Evolutionary conservation across 176 grass and related monocot genomes (phyloP).

Genomic region (Bonia amplexicaulis): DNA sequence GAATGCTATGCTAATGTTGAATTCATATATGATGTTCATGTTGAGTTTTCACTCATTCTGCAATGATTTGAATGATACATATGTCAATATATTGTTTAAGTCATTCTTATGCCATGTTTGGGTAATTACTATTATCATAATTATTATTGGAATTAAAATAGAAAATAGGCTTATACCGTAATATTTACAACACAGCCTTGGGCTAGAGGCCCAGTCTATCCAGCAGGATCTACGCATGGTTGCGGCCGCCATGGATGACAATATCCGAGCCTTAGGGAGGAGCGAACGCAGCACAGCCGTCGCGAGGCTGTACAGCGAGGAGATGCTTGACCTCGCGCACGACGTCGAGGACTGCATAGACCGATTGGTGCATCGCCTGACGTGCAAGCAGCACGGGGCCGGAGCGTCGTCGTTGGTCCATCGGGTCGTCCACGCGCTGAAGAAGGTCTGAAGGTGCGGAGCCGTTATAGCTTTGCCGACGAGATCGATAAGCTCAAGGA

Average conservation of each 20-base stretch:
- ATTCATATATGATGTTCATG: too few species aligned
- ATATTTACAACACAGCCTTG: too few species aligned
- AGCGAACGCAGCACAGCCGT: background rate
- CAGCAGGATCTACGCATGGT: conserved; percentile 18
- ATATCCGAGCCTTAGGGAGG: background rate
- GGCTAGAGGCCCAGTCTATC: background rate
- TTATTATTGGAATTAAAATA: too few species aligned
- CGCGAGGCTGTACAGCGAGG: background rate
- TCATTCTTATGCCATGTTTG: too few species aligned
- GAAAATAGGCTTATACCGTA: too few species aligned
- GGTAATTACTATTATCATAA: too few species aligned
- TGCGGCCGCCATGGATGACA: conserved; percentile 27
- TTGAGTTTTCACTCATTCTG: too few species aligned
- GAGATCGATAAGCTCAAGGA: background rate
- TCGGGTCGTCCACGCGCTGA: background rate
- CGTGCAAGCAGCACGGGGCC: background rate
- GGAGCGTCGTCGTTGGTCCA: background rate
- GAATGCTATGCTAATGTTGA: too few species aligned
- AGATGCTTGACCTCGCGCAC: conserved; percentile 5
- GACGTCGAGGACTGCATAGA: conserved; percentile 13
- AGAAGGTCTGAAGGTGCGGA: background rate
- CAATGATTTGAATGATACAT: too few species aligned
- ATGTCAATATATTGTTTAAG: too few species aligned
- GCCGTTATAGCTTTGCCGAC: background rate
- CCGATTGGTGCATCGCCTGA: background rate